These are phyloP conservation scores for Elaphomyces granulatus DNA, from an alignment of 495 filamentous ascomycete species.

Conservation along the genomic window DNA sequence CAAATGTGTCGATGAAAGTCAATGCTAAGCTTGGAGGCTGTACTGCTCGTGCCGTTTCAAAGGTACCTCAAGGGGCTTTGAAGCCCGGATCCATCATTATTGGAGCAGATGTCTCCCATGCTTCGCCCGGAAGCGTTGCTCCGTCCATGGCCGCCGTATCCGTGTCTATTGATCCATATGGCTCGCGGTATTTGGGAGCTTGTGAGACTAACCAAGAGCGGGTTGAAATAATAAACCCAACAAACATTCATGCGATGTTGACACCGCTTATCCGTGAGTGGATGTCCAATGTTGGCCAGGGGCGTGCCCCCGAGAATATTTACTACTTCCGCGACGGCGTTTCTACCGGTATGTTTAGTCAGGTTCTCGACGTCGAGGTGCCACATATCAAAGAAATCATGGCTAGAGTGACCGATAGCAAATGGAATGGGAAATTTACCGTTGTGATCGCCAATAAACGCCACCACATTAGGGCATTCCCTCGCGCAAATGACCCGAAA, in stretches of 20 bases:
- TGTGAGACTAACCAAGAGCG: slow-evolving; percentile 66
- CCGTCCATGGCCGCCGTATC: slow-evolving; percentile 80
- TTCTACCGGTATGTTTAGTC: slow-evolving; percentile 65
- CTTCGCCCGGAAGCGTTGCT: slow-evolving; percentile 44
- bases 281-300: slow-evolving; percentile 37
- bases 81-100: slow-evolving; percentile 52
- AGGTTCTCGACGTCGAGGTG: slow-evolving; percentile 66
- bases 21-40: slow-evolving; percentile 90
- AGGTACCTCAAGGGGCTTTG: slow-evolving; percentile 21
- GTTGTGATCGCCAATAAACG: slow-evolving; percentile 85
- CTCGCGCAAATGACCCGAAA: slow-evolving; percentile 32
- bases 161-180: slow-evolving; percentile 56
- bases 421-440: slow-evolving; percentile 45
- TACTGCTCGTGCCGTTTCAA: slow-evolving; percentile 37
- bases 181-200: slow-evolving; percentile 56
- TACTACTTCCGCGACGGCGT: slow-evolving; percentile 95
- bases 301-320: slow-evolving; percentile 44
- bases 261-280: slow-evolving; percentile 47
- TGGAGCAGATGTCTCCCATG: slow-evolving; percentile 83
- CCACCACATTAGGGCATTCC: slow-evolving; percentile 88
- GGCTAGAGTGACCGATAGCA: slow-evolving; percentile 19
- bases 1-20: slow-evolving; percentile 86
- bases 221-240: slow-evolving; percentile 53
- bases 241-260: slow-evolving; percentile 51
- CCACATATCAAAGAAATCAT: slow-evolving; percentile 48